These are phyloP conservation scores for Eutypa lata DNA, from an alignment of 2,329 filamentous ascomycete genomes.

Conservation along the genomic window DNA sequence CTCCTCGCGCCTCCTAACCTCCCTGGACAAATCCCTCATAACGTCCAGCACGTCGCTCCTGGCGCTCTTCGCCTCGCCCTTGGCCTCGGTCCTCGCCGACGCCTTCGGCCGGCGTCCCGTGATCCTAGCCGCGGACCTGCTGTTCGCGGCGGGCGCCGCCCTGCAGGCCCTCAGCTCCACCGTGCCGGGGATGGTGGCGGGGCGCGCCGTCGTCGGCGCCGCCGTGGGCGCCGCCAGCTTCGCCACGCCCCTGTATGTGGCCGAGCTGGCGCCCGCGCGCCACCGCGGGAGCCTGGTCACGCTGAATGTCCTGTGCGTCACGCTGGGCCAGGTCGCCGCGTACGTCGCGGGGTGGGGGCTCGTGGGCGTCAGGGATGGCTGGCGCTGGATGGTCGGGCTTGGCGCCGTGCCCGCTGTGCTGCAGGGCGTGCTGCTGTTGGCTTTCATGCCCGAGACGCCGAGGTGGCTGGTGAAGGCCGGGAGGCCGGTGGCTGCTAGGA, in stretches of 20 bases:
- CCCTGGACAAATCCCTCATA: conserved; percentile 67
- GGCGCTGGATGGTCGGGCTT: conserved; percentile 89
- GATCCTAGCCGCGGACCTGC: conserved; percentile 60
- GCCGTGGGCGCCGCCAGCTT: conserved; percentile 76
- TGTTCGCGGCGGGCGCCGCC: conserved; percentile 67
- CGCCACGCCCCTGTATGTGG: conserved; percentile 83
- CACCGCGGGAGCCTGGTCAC: conserved; percentile 79
- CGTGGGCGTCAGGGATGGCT: conserved; percentile 36
- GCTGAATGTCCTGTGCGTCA: conserved; percentile 78
- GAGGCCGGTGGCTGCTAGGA: conserved; percentile 56
- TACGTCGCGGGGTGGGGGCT: conserved; percentile 82
- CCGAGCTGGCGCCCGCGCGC: conserved; percentile 75
- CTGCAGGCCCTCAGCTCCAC: conserved; percentile 58
- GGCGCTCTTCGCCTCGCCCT: conserved; percentile 61
- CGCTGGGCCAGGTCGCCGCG: conserved; percentile 82
- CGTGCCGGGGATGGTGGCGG: conserved; percentile 63
- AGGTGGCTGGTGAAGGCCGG: conserved; percentile 78
- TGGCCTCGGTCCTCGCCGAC: conserved; percentile 64
- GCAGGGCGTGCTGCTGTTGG: conserved; percentile 67
- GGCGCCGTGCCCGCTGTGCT: conserved; percentile 73
- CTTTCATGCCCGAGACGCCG: conserved; percentile 82
- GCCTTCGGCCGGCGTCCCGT: conserved; percentile 58
- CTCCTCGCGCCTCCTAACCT: conserved; percentile 52
- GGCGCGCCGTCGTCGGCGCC: conserved; percentile 66
- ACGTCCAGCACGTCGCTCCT: conserved; percentile 68